These are phyloP conservation scores for Torulaspora quercuum DNA, from an alignment of 805 yeast species.

Conservation along the genomic window DNA sequence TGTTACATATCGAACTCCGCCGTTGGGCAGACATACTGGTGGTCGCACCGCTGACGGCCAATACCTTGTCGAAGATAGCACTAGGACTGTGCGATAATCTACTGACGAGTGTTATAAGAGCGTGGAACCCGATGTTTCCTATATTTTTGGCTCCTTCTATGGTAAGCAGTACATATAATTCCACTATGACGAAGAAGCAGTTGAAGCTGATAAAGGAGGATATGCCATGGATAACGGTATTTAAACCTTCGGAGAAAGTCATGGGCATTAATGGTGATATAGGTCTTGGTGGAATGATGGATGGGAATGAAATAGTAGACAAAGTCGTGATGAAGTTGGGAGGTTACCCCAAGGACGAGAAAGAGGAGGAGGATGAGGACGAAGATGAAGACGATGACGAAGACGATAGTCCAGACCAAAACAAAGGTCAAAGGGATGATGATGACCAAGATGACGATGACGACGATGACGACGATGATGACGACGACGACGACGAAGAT, in stretches of 20 bases:
- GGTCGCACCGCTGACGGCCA: constrained; percentile 93
- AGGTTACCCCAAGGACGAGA: constrained; percentile 55
- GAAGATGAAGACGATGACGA: constrained; percentile 43
- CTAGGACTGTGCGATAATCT: constrained; percentile 90
- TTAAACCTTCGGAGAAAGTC: constrained; percentile 92
- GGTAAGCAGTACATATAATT: constrained; percentile 89
- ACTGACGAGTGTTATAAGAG: constrained; percentile 83
- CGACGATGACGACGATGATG: constrained; percentile 49
- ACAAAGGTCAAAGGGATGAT: no score
- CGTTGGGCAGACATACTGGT: constrained; percentile 95
- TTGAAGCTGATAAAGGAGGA: constrained; percentile 73
- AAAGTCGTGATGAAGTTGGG: constrained; percentile 70
- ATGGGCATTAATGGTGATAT: constrained; percentile 92
- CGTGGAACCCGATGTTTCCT: constrained; percentile 93
- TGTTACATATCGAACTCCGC: constrained; percentile 87
- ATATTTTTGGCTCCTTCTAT: constrained; percentile 91
- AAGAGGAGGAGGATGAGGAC: constrained; percentile 46
- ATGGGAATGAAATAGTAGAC: constrained; percentile 91
- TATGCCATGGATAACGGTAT: constrained; percentile 93
- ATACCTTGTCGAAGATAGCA: constrained; percentile 84
- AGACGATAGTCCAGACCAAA: constrained; percentile 34
- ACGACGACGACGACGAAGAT: constrained; percentile 40
- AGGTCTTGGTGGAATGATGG: constrained; percentile 99
- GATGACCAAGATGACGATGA: constrained; percentile 31
- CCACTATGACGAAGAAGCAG: constrained; percentile 83